Conservation (phyloP, 495 filamentous ascomycete genomes). For the Sordaria brevicollis region DNA sequence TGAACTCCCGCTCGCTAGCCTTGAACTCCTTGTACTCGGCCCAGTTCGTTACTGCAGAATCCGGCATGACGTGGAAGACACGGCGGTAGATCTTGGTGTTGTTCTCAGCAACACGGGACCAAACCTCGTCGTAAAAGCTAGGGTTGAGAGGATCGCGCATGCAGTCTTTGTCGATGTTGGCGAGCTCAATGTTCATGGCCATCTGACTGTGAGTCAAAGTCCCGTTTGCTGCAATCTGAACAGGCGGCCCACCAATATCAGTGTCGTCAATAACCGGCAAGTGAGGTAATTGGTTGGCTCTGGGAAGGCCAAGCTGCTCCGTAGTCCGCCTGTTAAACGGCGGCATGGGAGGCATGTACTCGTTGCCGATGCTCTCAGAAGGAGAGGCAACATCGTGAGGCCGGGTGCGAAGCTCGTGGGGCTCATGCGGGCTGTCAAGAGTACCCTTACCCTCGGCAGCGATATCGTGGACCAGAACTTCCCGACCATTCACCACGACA, state of each 20-base stretch:
- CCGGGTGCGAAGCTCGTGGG: constrained; percentile 15
- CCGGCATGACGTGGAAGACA: constrained; percentile 95
- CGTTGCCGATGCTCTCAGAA: constrained; percentile 24
- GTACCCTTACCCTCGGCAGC: constrained; percentile 52
- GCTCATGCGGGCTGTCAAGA: constrained; percentile 35
- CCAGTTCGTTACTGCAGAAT: constrained; percentile 89
- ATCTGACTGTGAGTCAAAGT: constrained; percentile 37
- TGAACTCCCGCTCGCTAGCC: constrained; percentile 69
- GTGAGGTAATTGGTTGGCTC: constrained; percentile 54
- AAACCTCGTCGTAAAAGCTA: constrained; percentile 75
- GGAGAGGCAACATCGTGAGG: constrained; percentile 4
- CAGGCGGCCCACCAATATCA: constrained; percentile 63
- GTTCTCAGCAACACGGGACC: constrained; percentile 82
- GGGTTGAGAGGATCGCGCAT: constrained; percentile 74
- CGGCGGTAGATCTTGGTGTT: constrained; percentile 88
- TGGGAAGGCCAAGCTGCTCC: constrained; percentile 44
- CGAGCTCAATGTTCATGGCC: constrained; percentile 54
- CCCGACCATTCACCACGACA: constrained; percentile 46
- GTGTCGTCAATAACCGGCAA: constrained; percentile 62
- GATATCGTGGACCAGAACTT: constrained; percentile 53
- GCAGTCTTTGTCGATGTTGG: constrained; percentile 42
- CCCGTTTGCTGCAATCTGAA: constrained; percentile 32
- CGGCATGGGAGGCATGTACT: constrained; percentile 40
- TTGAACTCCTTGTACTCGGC: constrained; percentile 84
- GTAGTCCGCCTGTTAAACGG: constrained; percentile 40